Evolutionary conservation across 257 asterid genomes (phyloP).

Genomic region (Linderniella brevidens): DNA sequence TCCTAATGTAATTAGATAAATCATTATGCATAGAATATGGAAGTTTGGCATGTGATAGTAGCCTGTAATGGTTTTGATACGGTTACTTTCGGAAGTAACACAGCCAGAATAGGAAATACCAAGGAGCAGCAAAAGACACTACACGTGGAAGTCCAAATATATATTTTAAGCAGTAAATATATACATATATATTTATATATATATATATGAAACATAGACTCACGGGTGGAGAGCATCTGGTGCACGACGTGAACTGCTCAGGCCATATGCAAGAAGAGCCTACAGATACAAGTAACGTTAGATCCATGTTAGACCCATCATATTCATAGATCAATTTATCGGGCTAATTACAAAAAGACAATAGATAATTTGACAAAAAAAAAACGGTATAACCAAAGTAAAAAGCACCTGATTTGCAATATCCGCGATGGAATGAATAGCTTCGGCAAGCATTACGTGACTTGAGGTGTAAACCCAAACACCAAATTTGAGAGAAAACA

Average conservation of each 20-base stretch:
- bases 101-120: too few relatives aligned
- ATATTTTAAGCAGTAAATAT: too few relatives aligned
- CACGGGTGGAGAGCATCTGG: slow-evolving; percentile 98
- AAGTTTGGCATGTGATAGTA: too few relatives aligned
- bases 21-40: too few relatives aligned
- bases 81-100: too few relatives aligned
- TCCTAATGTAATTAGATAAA: too few relatives aligned
- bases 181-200: not conserved
- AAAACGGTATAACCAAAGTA: slow-evolving; percentile 3
- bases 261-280: slow-evolving; percentile 97
- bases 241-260: slow-evolving; percentile 90
- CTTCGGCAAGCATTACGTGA: slow-evolving; percentile 91
- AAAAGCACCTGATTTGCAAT: slow-evolving; percentile 76
- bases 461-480: slow-evolving; percentile 89
- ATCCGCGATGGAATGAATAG: slow-evolving; percentile 86
- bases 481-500: slow-evolving; percentile 90
- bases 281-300: slow-evolving; percentile 8
- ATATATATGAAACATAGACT: slow-evolving; percentile 18
- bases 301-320: slow-evolving; percentile 1
- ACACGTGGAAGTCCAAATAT: too few relatives aligned
- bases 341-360: slow-evolving; percentile 9
- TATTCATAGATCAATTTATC: slow-evolving; percentile 8
- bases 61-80: too few relatives aligned
- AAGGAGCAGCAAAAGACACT: too few relatives aligned
- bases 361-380: slow-evolving; percentile 2